Percentiles rank a stretch among this genome's conserved stretches.
Conservation (phyloP, 169 alveolate genomes). For the Plasmodium gonderi region DNA sequence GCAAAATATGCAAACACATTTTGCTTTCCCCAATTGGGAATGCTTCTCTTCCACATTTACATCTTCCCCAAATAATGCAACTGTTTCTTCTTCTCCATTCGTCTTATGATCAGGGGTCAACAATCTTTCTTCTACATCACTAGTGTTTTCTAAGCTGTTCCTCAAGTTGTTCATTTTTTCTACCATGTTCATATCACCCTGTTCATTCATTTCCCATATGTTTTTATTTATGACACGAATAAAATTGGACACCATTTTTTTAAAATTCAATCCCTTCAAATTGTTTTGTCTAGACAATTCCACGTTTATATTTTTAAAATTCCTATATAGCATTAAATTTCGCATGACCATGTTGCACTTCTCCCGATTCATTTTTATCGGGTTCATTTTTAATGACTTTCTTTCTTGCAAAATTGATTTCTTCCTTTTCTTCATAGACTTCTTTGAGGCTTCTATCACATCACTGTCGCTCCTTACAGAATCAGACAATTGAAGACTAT, state of each 20-base stretch:
- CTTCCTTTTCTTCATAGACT: neutral
- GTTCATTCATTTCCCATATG: neutral
- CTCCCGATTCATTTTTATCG: neutral
- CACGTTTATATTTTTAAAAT: conserved; percentile 53
- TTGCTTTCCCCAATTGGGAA: neutral
- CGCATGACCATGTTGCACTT: neutral
- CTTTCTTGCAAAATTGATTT: neutral
- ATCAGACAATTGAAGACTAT: too few species aligned
- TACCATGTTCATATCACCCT: neutral
- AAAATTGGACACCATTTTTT: conserved; percentile 12
- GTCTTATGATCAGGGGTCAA: neutral
- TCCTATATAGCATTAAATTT: conserved; percentile 41
- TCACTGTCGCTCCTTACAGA: neutral
- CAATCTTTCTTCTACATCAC: conserved; percentile 17
- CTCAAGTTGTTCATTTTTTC: neutral
- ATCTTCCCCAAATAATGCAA: neutral
- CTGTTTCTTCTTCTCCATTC: neutral
- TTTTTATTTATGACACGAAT: conserved; percentile 34
- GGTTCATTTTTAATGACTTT: neutral
- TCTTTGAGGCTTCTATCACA: neutral
- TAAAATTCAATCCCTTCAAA: conserved; percentile 24
- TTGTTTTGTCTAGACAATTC: conserved; percentile 64
- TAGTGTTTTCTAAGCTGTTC: neutral
- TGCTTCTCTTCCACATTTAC: neutral
- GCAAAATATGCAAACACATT: conserved; percentile 35